Percentiles rank a stretch among this genome's conserved stretches.
Evolutionary conservation across 108 stramenopile species (phyloP).

Genomic region (Nitzschia putrida): DNA sequence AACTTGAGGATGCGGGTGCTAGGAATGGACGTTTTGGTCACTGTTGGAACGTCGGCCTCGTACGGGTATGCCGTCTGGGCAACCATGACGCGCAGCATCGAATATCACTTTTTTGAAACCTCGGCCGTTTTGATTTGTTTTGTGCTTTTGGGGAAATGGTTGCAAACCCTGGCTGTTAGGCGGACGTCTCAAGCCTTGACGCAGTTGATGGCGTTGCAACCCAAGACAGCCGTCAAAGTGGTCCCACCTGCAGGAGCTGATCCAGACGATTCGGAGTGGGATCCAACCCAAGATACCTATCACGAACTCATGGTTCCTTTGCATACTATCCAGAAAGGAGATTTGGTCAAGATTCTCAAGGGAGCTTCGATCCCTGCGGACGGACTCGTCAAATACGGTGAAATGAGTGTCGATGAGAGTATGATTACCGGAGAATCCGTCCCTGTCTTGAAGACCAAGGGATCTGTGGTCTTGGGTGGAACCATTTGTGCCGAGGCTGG

Average conservation of each 20-base stretch:
- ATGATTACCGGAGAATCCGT: constrained; percentile 92
- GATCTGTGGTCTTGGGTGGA: constrained; percentile 70
- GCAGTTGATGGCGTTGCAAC: constrained; percentile 73
- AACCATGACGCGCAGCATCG: constrained; percentile 25
- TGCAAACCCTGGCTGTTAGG: constrained; percentile 86
- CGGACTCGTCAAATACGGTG: constrained; percentile 73
- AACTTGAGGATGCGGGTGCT: constrained; percentile 47
- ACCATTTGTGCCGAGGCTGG: constrained; percentile 55
- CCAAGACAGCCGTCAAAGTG: constrained; percentile 46
- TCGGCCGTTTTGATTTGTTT: constrained; percentile 95
- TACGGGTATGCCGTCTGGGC: constrained; percentile 74
- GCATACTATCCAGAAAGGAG: constrained; percentile 48
- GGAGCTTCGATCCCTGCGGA: constrained; percentile 83
- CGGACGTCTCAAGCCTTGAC: constrained; percentile 87
- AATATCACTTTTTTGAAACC: constrained; percentile 86
- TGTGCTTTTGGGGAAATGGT: constrained; percentile 92
- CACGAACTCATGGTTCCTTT: constrained; percentile 37
- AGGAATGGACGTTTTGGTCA: constrained; percentile 97
- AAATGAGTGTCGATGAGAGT: constrained; percentile 85
- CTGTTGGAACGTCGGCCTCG: constrained; percentile 87
- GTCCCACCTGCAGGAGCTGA: constrained; percentile 10
- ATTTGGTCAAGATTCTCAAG: constrained; percentile 70
- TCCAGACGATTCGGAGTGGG: not conserved
- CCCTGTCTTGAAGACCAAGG: constrained; percentile 76
- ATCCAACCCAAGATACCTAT: constrained; percentile 34